These are phyloP conservation scores for Russula sp. DNA, from an alignment of 768 basidiomycete species.

Conservation along the genomic window DNA sequence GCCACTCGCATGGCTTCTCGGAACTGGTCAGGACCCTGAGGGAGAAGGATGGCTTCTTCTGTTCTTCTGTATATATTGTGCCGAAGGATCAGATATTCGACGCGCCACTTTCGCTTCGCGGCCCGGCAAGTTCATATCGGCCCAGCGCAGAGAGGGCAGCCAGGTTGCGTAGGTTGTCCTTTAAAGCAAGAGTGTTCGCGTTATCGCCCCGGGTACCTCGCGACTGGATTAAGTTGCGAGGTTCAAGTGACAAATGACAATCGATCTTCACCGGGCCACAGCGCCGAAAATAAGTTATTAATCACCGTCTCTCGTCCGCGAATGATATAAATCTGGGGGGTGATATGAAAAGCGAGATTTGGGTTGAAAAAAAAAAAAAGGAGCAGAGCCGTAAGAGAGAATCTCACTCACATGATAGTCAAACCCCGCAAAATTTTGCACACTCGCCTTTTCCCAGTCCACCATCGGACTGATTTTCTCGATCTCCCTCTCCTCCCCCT, in stretches of 20 bases:
- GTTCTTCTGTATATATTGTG: constrained; percentile 14
- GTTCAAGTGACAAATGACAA: not conserved
- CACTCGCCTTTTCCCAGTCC: not conserved
- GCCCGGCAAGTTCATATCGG: constrained; percentile 13
- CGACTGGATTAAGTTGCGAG: not conserved
- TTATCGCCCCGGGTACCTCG: constrained; percentile 24
- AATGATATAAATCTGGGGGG: constrained; percentile 8
- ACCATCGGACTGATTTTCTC: not conserved
- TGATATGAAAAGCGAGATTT: not conserved
- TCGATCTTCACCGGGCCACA: constrained; percentile 7
- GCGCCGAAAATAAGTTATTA: constrained; percentile 11
- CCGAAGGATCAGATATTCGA: constrained; percentile 21
- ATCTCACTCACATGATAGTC: constrained; percentile 5
- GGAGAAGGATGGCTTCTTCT: not conserved
- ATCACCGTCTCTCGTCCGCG: constrained; percentile 12
- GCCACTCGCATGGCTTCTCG: constrained; percentile 5
- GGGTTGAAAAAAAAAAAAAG: not conserved
- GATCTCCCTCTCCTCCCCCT: not conserved
- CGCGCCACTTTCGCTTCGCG: constrained; percentile 13
- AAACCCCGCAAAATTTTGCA: constrained; percentile 8
- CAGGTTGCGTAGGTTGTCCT: not conserved
- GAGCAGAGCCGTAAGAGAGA: not conserved
- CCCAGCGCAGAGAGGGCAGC: not conserved
- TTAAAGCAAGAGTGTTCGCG: constrained; percentile 14
- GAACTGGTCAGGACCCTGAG: constrained; percentile 19